A percentile compares a stretch with the other conserved stretches of the same genome.
These are phyloP conservation scores for Solanum raphanifolium DNA, from an alignment of 257 asterid species.

Conservation along the genomic window DNA sequence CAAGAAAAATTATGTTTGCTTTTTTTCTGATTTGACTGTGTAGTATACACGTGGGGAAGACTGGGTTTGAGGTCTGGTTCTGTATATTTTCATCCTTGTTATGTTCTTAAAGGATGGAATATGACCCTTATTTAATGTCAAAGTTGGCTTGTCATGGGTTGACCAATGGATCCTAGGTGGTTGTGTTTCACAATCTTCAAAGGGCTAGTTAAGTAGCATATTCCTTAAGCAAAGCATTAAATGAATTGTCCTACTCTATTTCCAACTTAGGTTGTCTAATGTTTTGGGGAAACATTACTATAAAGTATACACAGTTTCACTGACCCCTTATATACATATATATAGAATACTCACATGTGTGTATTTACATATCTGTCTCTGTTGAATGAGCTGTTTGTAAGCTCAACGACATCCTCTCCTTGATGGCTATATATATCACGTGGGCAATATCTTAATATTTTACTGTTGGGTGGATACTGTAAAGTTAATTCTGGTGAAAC, in stretches of 20 bases:
- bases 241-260: not conserved
- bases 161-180: not conserved
- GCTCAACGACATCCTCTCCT: not conserved
- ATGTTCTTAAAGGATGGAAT: not conserved
- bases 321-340: not conserved
- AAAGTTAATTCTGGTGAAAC: constrained; percentile 16
- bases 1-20: not conserved
- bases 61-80: not conserved
- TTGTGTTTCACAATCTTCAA: not conserved
- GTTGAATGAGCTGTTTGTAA: not conserved
- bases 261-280: not conserved
- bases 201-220: not conserved
- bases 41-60: not conserved
- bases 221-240: not conserved
- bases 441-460: not conserved
- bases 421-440: not conserved
- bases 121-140: not conserved
- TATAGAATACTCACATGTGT: not conserved
- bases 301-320: not conserved
- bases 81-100: not conserved
- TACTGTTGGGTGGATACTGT: not conserved
- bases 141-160: not conserved
- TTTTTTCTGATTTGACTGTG: not conserved
- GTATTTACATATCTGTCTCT: not conserved
- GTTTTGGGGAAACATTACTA: not conserved